Base-by-base conservation (phyloP, 2,329 filamentous ascomycete species). In the Aspergillus proliferans region DNA sequence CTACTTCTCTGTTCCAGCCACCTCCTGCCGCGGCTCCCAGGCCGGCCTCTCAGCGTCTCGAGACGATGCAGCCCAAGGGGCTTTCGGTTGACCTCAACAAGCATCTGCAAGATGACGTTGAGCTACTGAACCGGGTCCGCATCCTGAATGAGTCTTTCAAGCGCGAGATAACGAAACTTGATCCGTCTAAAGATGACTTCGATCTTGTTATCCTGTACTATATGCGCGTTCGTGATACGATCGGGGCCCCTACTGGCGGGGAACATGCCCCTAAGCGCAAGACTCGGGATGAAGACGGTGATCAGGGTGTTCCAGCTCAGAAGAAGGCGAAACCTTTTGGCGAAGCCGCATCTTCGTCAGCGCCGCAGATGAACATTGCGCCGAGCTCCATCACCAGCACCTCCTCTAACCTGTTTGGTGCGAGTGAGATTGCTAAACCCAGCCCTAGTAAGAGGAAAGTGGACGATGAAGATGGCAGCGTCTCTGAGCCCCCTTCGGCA, bases 121-220 rank as follows among this genome's bases (percentile, higher is more conserved):
- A 62, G 38, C 41, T 58, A 6, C 21, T 61, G 5, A 62, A 63
- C 45, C 66, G 64, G 28, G 45, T 71, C 14, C 64, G 63, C 26
- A 54, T 57, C 14, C 49, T 73, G 47, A 71, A 72, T 47, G 54
- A 60, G 28, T 58, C 54, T 18, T 68, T 72, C 51, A 60, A 69
- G 47, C 58, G 59, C 6, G 57, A 65, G 41, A 45, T 72, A 9
- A 54, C 61, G 9, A 52, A 54, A 3, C 51, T 65, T 21, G 58
- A 72, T 48, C 64, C 69, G 5, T 52, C 58, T 14, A 60, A 46
- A 2, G 53, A 69, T 42, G 60, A 64, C 41, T 67, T 73, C 44
- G 69, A 71, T 47, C 52, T 56, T 14, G 33, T 69, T 30, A 57
- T 74, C 24, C 53, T 65, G 4, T 66, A 66, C 46, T 74, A 73